Percentiles rank a stretch among this genome's conserved stretches.
phyloP scores from a whole-genome alignment of 1,284 basidiomycete genomes.

The Thelephora terrestris region DNA sequence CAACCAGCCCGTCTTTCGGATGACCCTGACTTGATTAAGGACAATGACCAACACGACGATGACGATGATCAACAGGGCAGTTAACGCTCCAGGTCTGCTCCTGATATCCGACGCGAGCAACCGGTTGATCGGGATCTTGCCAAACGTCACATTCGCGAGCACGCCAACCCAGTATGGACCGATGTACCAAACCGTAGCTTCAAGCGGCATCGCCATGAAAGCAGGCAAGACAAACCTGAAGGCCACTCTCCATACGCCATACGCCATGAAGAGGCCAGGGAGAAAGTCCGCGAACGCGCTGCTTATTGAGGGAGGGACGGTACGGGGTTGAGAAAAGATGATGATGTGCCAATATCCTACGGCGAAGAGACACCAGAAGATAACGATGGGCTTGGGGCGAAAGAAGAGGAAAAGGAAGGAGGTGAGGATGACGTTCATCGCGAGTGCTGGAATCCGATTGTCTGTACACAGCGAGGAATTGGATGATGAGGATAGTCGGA shows the following conservation, averaged over 20 bases:
- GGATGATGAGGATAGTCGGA: conserved; percentile 32
- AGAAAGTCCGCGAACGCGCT: conserved; percentile 69
- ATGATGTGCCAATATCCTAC: conserved; percentile 85
- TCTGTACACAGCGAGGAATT: conserved; percentile 59
- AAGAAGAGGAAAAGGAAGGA: conserved; percentile 62
- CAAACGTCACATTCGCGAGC: conserved; percentile 53
- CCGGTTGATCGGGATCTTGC: conserved; percentile 65
- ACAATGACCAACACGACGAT: conserved; percentile 50
- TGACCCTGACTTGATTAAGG: conserved; percentile 74
- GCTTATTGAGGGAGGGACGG: conserved; percentile 58
- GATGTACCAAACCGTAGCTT: conserved; percentile 66
- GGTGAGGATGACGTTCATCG: conserved; percentile 61
- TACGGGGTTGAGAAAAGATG: conserved; percentile 70
- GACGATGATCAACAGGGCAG: conserved; percentile 62
- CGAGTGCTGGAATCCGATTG: conserved; percentile 55
- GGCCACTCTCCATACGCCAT: conserved; percentile 71
- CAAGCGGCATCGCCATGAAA: conserved; percentile 61
- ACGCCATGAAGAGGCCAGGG: conserved; percentile 69
- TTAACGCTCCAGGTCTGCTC: conserved; percentile 60
- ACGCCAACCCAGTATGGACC: conserved; percentile 77
- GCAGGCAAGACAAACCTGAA: conserved; percentile 68
- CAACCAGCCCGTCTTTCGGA: conserved; percentile 76
- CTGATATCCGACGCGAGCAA: conserved; percentile 63
- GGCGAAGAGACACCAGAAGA: conserved; percentile 72
- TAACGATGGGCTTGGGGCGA: conserved; percentile 60